Conservation (phyloP, 345 rosid species). For the Citropsis articulata region DNA sequence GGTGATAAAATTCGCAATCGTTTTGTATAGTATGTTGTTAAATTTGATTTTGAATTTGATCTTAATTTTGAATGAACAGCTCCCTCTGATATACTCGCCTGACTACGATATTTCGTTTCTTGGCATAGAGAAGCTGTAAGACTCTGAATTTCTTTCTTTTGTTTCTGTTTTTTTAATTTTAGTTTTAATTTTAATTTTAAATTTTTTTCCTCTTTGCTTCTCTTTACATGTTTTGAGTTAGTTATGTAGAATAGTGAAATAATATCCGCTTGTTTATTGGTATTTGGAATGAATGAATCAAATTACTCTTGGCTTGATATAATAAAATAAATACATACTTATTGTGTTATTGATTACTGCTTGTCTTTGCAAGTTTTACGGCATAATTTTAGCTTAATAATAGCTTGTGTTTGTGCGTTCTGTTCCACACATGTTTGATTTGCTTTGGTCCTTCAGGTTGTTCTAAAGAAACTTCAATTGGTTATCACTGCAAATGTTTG, state of each 20-base stretch:
- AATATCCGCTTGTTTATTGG: not conserved
- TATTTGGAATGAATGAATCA: not conserved
- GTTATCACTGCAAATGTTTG: not conserved
- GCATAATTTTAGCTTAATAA: not conserved
- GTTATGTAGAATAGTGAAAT: not conserved
- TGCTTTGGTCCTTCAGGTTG: too few species aligned
- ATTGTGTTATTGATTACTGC: not conserved
- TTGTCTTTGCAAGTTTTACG: not conserved
- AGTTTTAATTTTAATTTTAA: too few species aligned
- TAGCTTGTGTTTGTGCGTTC: not conserved
- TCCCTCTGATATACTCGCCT: conserved; percentile 74
- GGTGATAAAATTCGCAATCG: conserved; percentile 27
- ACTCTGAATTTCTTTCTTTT: not conserved
- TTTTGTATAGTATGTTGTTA: not conserved
- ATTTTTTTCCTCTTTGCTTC: not conserved
- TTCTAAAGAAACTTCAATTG: too few species aligned
- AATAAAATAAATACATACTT: not conserved
- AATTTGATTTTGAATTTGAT: conserved; percentile 5
- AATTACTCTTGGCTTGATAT: not conserved
- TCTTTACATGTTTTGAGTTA: not conserved
- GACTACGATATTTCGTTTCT: conserved; percentile 69
- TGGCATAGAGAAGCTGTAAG: conserved; percentile 92
- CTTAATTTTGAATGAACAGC: conserved; percentile 36
- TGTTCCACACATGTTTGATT: too few species aligned
- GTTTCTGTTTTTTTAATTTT: not conserved